Base-by-base conservation (phyloP, 768 basidiomycete genomes). In the Boletales sp. region DNA sequence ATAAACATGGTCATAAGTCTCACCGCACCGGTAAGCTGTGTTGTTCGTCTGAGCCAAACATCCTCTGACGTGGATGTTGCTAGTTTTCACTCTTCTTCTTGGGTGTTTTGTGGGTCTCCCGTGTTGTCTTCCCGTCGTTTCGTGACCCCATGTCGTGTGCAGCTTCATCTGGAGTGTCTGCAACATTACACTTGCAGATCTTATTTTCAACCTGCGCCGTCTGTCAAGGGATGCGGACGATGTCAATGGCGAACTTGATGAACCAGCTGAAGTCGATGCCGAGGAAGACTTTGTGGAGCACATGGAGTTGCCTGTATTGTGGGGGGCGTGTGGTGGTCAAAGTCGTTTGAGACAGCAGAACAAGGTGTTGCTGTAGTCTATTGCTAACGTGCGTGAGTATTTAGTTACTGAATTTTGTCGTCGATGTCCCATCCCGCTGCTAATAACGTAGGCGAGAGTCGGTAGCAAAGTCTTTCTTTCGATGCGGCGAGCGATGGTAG, bases 161-260 rank as follows among this genome's bases (percentile, higher is more conserved):
- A 73, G 72, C 49, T 64, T 72, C 51, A 44, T 69, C 10, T 73
- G 72, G 72, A 65, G 70, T 31, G 40, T 63, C 18, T 58, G 60
- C 35, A 72, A 69, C 27, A 52, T 69, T 5, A 65, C 65, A 14
- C 58, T 70, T 2, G 54, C 72, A 1, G 60, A 60, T 29, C 64
- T 73, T 21, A 63, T 72, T 35, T 37, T 73, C 29, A 64, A 72
- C 35, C 44, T 71, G 17, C 64, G 72, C 34, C 56, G 63, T 1
- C 11, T 60, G 8, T 47, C 57, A 4, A n/a, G 0, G 18, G 10
- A 37, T 1, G 15, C 21, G 19, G 10, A 7, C 13, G 15, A 43
- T 27, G 5, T 5, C 17, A 12, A 21, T 5, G 9, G 10, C 2
- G 14, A 19, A 6, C 18, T 15, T 1, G 45, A 46, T 8, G 34